Percentiles rank a stretch among this genome's conserved stretches.
Evolutionary conservation across 352 stramenopile genomes (phyloP).

Genomic region (Phytophthora foliorum): DNA sequence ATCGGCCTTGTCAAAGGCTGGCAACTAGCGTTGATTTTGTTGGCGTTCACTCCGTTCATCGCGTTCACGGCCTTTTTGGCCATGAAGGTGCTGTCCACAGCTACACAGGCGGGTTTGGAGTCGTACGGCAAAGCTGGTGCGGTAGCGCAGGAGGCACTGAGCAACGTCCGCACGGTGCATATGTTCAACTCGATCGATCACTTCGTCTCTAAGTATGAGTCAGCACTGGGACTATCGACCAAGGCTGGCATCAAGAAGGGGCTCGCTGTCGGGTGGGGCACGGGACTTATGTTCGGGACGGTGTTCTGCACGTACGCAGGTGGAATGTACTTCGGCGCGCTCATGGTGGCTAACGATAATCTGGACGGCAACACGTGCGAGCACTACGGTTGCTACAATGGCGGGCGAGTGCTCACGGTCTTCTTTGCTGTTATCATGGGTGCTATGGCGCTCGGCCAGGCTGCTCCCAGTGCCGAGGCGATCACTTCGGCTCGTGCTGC

Average conservation of each 20-base stretch:
- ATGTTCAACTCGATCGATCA: slow-evolving; percentile 78
- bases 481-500: slow-evolving; percentile 63
- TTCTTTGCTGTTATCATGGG: slow-evolving; percentile 81
- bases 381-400: slow-evolving; percentile 61
- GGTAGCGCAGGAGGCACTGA: slow-evolving; percentile 76
- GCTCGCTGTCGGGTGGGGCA: slow-evolving; percentile 65
- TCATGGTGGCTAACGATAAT: slow-evolving; percentile 73
- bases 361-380: slow-evolving; percentile 51
- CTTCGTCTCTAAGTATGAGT: slow-evolving; percentile 71
- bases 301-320: slow-evolving; percentile 79
- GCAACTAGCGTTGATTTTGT: slow-evolving; percentile 70
- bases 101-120: slow-evolving; percentile 61
- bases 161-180: slow-evolving; percentile 82
- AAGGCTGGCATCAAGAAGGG: slow-evolving; percentile 57
- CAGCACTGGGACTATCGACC: slow-evolving; percentile 52
- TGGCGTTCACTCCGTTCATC: slow-evolving; percentile 75
- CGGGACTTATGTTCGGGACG: slow-evolving; percentile 72
- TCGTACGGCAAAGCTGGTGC: slow-evolving; percentile 75
- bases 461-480: slow-evolving; percentile 67
- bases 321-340: slow-evolving; percentile 84
- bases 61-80: slow-evolving; percentile 55
- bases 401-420: slow-evolving; percentile 72
- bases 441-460: slow-evolving; percentile 77
- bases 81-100: slow-evolving; percentile 59
- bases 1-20: slow-evolving; percentile 78